Evolutionary conservation across 2,329 filamentous ascomycete species (phyloP).

Genomic region (Aplosporella prunicola): DNA sequence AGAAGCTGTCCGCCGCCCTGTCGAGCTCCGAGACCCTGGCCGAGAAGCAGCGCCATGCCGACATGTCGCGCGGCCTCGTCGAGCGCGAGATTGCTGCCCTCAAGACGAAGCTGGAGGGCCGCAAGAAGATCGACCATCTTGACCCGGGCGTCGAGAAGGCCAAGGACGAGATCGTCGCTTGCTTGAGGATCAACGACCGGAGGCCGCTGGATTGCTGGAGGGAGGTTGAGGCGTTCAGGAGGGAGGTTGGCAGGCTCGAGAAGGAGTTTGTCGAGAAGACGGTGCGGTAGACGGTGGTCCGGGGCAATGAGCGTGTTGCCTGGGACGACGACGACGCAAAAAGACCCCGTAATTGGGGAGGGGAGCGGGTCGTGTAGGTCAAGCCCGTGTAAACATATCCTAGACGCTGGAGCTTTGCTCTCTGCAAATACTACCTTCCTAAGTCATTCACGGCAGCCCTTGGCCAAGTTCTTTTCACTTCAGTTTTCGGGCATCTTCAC

Average conservation of each 20-base stretch:
- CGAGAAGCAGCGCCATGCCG: conserved; percentile 34
- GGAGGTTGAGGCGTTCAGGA: conserved; percentile 85
- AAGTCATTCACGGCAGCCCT: too few relatives aligned
- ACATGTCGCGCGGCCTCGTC: conserved; percentile 44
- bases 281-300: conserved; percentile 34
- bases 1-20: conserved; percentile 28
- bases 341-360: too few relatives aligned
- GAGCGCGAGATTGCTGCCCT: conserved; percentile 49
- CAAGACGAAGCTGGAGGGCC: conserved; percentile 38
- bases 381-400: conserved; percentile 7
- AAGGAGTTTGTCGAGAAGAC: conserved; percentile 80
- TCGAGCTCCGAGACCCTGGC: conserved; percentile 26
- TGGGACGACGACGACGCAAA: too few relatives aligned
- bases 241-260: conserved; percentile 79
- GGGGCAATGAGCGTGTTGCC: too few relatives aligned
- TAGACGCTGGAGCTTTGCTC: not conserved
- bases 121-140: conserved; percentile 52
- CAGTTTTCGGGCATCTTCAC: too few relatives aligned
- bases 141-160: conserved; percentile 66
- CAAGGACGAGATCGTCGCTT: conserved; percentile 66
- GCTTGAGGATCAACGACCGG: conserved; percentile 74
- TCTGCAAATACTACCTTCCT: conserved; percentile 6
- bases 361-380: too few relatives aligned
- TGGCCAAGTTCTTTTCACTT: too few relatives aligned
- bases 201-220: conserved; percentile 89